These are phyloP conservation scores for Arxiozyma heterogenica DNA, from an alignment of 1,139 yeast species.

Conservation along the genomic window DNA sequence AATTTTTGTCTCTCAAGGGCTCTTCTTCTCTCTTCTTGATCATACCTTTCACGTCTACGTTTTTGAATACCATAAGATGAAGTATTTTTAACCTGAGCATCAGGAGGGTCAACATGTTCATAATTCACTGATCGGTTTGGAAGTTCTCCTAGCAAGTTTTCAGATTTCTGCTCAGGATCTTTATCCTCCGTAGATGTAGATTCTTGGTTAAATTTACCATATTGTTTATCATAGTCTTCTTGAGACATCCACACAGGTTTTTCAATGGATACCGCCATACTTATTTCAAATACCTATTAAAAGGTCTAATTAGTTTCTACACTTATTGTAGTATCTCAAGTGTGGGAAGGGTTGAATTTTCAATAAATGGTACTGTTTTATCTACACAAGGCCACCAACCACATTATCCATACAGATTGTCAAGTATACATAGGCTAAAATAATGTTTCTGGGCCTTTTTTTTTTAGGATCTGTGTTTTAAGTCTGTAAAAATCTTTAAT, in stretches of 20 bases:
- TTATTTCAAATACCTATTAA: not conserved
- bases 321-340: not conserved
- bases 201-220: conserved; percentile 14
- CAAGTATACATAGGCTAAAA: no score
- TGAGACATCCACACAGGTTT: conserved; percentile 34
- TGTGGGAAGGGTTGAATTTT: no score
- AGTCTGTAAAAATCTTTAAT: not conserved
- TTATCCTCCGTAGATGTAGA: not conserved
- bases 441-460: not conserved
- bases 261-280: conserved; percentile 17
- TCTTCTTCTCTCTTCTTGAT: conserved; percentile 25
- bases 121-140: not conserved
- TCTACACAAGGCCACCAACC: not conserved
- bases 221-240: conserved; percentile 30
- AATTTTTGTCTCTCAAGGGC: conserved; percentile 23
- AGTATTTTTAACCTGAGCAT: conserved; percentile 6
- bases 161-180: not conserved
- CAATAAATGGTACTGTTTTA: not conserved
- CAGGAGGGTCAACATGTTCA: not conserved
- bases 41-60: conserved; percentile 25
- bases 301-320: no score
- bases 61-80: conserved; percentile 15
- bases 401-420: not conserved
- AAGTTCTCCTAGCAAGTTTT: not conserved
- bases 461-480: not conserved